These are phyloP conservation scores for Neofusicoccum kwambonambiense DNA, from an alignment of 2,329 filamentous ascomycete genomes.

Conservation along the genomic window DNA sequence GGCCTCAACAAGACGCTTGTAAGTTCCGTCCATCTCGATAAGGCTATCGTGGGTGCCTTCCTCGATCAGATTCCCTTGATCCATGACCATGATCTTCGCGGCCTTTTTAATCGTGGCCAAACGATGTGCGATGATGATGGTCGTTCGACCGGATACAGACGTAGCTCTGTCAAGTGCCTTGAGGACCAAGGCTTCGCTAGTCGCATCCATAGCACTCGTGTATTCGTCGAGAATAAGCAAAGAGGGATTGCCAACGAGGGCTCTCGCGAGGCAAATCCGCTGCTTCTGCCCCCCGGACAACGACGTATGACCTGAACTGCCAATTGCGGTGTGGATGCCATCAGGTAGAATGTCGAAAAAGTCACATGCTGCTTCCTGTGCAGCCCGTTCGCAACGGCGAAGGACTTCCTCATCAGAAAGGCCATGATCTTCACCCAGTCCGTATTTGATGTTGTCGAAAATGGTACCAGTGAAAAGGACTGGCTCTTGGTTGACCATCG, in stretches of 20 bases:
- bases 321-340: constrained; percentile 33
- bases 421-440: constrained; percentile 45
- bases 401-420: constrained; percentile 51
- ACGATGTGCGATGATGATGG: constrained; percentile 38
- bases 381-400: constrained; percentile 53
- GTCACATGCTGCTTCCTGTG: constrained; percentile 67
- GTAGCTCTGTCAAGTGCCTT: constrained; percentile 36
- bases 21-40: constrained; percentile 28
- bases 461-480: constrained; percentile 36
- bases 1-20: constrained; percentile 33
- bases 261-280: constrained; percentile 37
- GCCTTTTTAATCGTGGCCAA: constrained; percentile 38
- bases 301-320: constrained; percentile 46
- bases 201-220: constrained; percentile 36
- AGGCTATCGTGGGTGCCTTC: constrained; percentile 34
- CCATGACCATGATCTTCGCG: constrained; percentile 38
- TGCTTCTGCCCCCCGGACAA: constrained; percentile 41
- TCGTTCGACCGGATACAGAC: constrained; percentile 29
- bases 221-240: constrained; percentile 38
- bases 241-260: constrained; percentile 33
- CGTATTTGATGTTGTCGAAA: constrained; percentile 37
- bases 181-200: constrained; percentile 32
- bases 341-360: constrained; percentile 36
- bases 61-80: constrained; percentile 32
- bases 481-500: constrained; percentile 35